Evolutionary conservation across 371 early-diverging fungal genomes (phyloP).

Genomic region (Mucor plumbeus): DNA sequence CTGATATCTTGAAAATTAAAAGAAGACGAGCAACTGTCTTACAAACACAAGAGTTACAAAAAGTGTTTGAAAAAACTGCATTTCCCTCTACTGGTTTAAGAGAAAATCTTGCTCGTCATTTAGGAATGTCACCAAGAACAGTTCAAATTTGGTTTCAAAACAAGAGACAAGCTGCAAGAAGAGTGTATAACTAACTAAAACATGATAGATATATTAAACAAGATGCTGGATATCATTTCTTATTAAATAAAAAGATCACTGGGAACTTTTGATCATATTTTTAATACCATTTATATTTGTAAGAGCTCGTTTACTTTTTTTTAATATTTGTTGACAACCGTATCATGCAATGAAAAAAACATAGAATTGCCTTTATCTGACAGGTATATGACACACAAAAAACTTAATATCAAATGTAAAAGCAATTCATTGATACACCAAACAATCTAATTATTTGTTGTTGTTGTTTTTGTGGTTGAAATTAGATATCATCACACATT

Average conservation of each 20-base stretch:
- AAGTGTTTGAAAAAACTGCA: slow-evolving; percentile 27
- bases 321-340: not conserved
- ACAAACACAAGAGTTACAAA: slow-evolving; percentile 29
- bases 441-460: no score
- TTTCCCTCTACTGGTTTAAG: slow-evolving; percentile 34
- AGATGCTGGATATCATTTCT: slow-evolving; percentile 3
- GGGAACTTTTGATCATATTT: not conserved
- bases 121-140: slow-evolving; percentile 75
- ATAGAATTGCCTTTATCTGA: no score
- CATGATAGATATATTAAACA: not conserved
- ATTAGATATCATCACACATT: no score
- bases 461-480: no score
- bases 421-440: no score
- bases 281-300: not conserved
- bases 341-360: no score
- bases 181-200: slow-evolving; percentile 18
- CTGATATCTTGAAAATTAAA: slow-evolving; percentile 36
- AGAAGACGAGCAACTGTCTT: slow-evolving; percentile 37
- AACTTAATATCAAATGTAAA: no score
- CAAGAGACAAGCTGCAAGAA: slow-evolving; percentile 78
- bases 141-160: slow-evolving; percentile 94
- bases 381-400: no score
- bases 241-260: not conserved
- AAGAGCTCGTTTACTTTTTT: not conserved
- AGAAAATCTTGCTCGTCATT: slow-evolving; percentile 60